A percentile compares a stretch with the other conserved stretches of the same genome.
phyloP scores from a whole-genome alignment of 208 protist species.

The Leishmania martiniquensis region DNA sequence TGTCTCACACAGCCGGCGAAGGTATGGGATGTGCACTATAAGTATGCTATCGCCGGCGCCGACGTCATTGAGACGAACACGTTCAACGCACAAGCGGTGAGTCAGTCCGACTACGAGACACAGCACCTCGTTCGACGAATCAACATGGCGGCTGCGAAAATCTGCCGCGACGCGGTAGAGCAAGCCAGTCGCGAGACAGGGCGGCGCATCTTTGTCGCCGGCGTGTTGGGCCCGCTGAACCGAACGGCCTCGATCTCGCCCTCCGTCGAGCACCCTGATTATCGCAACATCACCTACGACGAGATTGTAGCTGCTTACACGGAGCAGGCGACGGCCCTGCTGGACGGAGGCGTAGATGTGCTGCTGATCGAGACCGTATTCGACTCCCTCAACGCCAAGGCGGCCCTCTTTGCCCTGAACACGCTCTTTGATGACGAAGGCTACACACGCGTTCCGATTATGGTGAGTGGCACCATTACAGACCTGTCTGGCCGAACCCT shows the following conservation, averaged over 20 bases:
- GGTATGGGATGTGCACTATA: constrained; percentile 90
- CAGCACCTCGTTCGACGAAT: constrained; percentile 90
- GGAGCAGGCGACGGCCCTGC: constrained; percentile 90
- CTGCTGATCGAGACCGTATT: constrained; percentile 98
- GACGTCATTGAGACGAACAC: constrained; percentile 98
- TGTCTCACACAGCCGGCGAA: constrained; percentile 92
- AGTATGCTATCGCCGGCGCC: constrained; percentile 94
- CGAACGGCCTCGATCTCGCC: constrained; percentile 95
- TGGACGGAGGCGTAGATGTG: constrained; percentile 95
- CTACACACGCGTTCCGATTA: constrained; percentile 54
- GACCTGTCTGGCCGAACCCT: constrained; percentile 95
- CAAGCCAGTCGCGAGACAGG: constrained; percentile 40
- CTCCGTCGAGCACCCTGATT: constrained; percentile 92
- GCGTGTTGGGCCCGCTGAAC: constrained; percentile 96
- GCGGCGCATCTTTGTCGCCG: constrained; percentile 92
- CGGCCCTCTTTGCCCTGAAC: constrained; percentile 94
- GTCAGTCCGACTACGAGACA: constrained; percentile 95
- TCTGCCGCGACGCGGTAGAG: constrained; percentile 70
- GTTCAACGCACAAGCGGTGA: constrained; percentile 93
- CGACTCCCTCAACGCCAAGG: constrained; percentile 90
- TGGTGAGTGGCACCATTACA: constrained; percentile 95
- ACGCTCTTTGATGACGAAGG: constrained; percentile 84
- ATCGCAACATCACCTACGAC: constrained; percentile 93
- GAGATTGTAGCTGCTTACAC: constrained; percentile 93
- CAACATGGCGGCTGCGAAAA: constrained; percentile 75